phyloP scores from a whole-genome alignment of 495 filamentous ascomycete genomes.

The Annulohypoxylon moriforme region DNA sequence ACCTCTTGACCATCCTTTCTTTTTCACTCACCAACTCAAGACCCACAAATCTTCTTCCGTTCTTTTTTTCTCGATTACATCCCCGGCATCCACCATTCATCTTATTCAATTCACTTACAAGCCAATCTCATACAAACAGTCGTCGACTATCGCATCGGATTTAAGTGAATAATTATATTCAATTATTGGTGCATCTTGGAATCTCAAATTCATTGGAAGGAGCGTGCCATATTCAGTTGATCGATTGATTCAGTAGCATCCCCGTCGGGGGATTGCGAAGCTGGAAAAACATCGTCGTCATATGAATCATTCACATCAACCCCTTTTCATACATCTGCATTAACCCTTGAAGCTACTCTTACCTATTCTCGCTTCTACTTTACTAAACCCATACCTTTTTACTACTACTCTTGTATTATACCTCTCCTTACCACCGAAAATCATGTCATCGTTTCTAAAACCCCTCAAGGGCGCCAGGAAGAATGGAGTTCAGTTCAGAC shows the following conservation, averaged over 20 bases:
- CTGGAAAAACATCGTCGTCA: slow-evolving; percentile 15
- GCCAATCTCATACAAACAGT: slow-evolving; percentile 15
- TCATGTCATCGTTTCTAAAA: slow-evolving; percentile 47
- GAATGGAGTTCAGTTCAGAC: slow-evolving; percentile 39
- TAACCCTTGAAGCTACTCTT: background rate
- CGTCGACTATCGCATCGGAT: slow-evolving; percentile 15
- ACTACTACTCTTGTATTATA: slow-evolving; percentile 22
- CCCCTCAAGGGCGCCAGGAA: slow-evolving; percentile 35
- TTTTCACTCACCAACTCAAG: background rate
- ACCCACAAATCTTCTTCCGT: slow-evolving; percentile 19
- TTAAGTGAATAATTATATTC: background rate
- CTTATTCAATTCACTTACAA: slow-evolving; percentile 25
- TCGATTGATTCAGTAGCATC: slow-evolving; percentile 4
- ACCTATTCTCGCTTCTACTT: background rate
- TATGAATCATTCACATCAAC: slow-evolving; percentile 22
- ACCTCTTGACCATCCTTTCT: slow-evolving; percentile 25
- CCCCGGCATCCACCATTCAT: slow-evolving; percentile 20
- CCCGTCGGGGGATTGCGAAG: slow-evolving; percentile 23
- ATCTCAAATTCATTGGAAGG: background rate
- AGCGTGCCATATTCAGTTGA: background rate
- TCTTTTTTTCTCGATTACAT: slow-evolving; percentile 40
- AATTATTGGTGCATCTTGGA: background rate
- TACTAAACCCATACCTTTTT: background rate
- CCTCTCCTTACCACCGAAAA: background rate
- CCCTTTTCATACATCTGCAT: background rate